A percentile compares a stretch with the other conserved stretches of the same genome.
These are phyloP conservation scores for Cenchrus fungigraminus DNA, from an alignment of 176 grass and related monocot genomes.

Conservation along the genomic window DNA sequence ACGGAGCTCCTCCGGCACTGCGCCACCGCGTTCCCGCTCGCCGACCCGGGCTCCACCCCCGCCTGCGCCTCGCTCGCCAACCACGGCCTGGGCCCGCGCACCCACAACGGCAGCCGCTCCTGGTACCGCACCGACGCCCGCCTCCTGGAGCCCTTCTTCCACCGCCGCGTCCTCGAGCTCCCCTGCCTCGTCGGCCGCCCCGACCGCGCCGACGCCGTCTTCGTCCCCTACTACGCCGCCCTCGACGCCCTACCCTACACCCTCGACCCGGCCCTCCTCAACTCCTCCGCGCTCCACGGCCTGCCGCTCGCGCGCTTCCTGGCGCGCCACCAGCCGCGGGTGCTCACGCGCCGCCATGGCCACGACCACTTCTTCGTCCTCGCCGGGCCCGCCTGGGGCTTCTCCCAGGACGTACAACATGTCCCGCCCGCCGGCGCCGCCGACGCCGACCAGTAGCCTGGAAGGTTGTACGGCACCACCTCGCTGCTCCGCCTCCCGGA, in stretches of 20 bases:
- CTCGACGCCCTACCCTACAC: conserved; percentile 16
- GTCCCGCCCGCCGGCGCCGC: too few relatives aligned
- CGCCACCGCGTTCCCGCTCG: conserved; percentile 52
- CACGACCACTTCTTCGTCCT: conserved; percentile 54
- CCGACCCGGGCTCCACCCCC: conserved; percentile 33
- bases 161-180: conserved; percentile 46
- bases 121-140: conserved; percentile 64
- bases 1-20: conserved; percentile 45
- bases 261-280: conserved; percentile 10
- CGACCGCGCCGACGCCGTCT: conserved; percentile 36
- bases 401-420: conserved; percentile 6
- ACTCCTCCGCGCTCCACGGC: conserved; percentile 42
- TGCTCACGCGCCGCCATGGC: conserved; percentile 22
- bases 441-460: too few relatives aligned
- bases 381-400: conserved; percentile 47
- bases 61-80: conserved; percentile 61
- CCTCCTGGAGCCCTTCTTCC: conserved; percentile 57
- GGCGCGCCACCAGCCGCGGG: conserved; percentile 5
- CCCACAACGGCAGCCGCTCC: conserved; percentile 44
- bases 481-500: conserved; percentile 54
- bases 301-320: conserved; percentile 21
- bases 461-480: conserved; percentile 37
- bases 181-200: conserved; percentile 38
- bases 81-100: conserved; percentile 64
- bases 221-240: conserved; percentile 55